A percentile compares a stretch with the other conserved stretches of the same genome.
Evolutionary conservation across 2,329 filamentous ascomycete species (phyloP).

Genomic region (Grosmannia serpens): DNA sequence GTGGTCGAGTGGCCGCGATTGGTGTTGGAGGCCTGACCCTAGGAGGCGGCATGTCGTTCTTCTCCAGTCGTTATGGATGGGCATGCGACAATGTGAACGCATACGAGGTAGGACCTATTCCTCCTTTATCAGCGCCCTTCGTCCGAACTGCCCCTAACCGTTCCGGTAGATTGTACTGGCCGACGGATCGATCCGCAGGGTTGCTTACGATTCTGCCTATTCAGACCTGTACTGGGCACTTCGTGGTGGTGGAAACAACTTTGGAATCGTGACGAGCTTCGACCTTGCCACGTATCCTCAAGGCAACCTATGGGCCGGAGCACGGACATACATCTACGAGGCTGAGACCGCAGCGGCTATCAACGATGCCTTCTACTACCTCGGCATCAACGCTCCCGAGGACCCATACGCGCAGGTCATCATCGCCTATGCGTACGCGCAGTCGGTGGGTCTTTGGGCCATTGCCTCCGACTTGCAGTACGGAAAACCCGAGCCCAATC

Average conservation of each 20-base stretch:
- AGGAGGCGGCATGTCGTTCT: constrained; percentile 40
- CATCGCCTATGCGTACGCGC: constrained; percentile 1
- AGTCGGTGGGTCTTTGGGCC: not conserved
- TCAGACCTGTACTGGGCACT: constrained; percentile 40
- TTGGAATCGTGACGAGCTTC: constrained; percentile 37
- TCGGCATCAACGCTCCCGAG: constrained; percentile 16
- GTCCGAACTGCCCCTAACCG: not conserved
- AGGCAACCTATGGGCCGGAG: constrained; percentile 29
- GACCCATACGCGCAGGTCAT: constrained; percentile 6
- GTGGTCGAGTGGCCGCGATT: constrained; percentile 33
- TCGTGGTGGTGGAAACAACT: constrained; percentile 46
- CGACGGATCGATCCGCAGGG: not conserved
- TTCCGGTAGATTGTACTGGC: not conserved
- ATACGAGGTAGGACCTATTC: constrained; percentile 29
- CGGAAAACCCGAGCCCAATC: not conserved
- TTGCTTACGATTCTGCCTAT: constrained; percentile 15
- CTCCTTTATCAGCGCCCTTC: not conserved
- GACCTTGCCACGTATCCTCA: constrained; percentile 28
- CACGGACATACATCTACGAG: constrained; percentile 21
- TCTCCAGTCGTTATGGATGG: constrained; percentile 39
- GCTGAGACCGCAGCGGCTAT: constrained; percentile 18
- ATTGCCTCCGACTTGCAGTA: constrained; percentile 1
- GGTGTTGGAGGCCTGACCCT: constrained; percentile 38
- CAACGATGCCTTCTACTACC: constrained; percentile 1
- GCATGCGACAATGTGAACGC: constrained; percentile 35